Base-by-base conservation (phyloP, 495 filamentous ascomycete genomes). In the Tuber calosporum region DNA sequence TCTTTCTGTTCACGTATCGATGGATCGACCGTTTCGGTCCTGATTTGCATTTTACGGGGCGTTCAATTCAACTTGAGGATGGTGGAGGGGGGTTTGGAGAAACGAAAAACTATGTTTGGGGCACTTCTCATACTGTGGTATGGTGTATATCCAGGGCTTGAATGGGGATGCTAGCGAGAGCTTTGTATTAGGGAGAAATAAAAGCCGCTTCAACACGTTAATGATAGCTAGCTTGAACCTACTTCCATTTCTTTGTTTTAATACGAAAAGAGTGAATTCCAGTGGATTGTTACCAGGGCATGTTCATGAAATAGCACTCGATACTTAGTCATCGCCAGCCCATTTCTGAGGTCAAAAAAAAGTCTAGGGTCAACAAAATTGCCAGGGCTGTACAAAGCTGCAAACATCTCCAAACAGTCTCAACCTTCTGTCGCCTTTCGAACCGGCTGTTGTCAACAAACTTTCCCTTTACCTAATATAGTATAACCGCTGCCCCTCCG, bases 61-160 rank as follows among this genome's bases (percentile, higher is more conserved):
- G 48, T 58, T 58, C 48, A 26, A 58, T 15, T 58, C 48, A 58
- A 58, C n/a, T 58, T 58, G n/a, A n/a, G n/a, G 48, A 58, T 58
- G 2, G n/a, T n/a, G n/a, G 48, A 0, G 9, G 45, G 22, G 17
- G 6, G 3, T 13, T 26, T 7, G 48, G 48, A 13, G n/a, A 30
- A 58, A 4, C n/a, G 26, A 34, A 62, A 30, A 19, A 4, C 15
- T 26, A 62, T 62, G 53, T 19, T 34, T 34, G 9, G 11, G 1
- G 26, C 1, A 17, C 53, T 62, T 62, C 26, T 62, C 26, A 62
- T 62, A 17, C 13, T 34, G 53, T 17, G 45, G 45, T 53, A 53
- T 53, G 53, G 26, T 62, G 53, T 34, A 62, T 62, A 62, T 34
- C 53, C 3, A 62, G 15, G 30, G 30, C 13, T 62, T 30, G n/a